Percentiles rank a stretch among this genome's conserved stretches.
Conservation (phyloP, 495 filamentous ascomycete species). For the Penicillium tannophilum region DNA sequence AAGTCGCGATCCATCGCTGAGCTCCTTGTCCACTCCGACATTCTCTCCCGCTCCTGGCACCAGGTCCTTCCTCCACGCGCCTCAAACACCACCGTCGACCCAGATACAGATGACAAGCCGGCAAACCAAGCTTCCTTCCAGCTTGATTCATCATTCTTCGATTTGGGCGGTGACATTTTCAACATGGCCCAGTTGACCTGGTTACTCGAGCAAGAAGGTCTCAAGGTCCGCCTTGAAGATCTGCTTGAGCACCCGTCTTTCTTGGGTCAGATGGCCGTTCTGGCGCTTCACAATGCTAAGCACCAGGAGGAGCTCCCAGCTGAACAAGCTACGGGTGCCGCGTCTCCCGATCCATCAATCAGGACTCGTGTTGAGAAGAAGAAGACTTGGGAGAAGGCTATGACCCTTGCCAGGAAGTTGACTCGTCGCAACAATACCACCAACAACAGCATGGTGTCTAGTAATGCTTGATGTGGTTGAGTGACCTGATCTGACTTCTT, state of each 20-base stretch:
- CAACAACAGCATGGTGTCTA: slow-evolving; percentile 18
- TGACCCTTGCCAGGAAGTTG: slow-evolving; percentile 35
- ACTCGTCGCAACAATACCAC: slow-evolving; percentile 24
- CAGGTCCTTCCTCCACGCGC: slow-evolving; percentile 45
- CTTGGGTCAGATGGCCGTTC: slow-evolving; percentile 51
- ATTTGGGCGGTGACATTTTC: slow-evolving; percentile 56
- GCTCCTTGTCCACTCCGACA: slow-evolving; percentile 48
- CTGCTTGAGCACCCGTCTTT: slow-evolving; percentile 52
- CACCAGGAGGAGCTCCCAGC: slow-evolving; percentile 22
- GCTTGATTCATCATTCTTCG: slow-evolving; percentile 54
- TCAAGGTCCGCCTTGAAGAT: slow-evolving; percentile 52
- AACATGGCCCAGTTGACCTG: slow-evolving; percentile 51
- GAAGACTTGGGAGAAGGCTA: slow-evolving; percentile 35
- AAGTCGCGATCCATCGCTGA: slow-evolving; percentile 49
- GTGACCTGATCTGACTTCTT: not conserved
- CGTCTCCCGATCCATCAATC: slow-evolving; percentile 11
- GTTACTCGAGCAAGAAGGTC: slow-evolving; percentile 52
- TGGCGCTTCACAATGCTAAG: slow-evolving; percentile 40
- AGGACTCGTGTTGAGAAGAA: slow-evolving; percentile 27
- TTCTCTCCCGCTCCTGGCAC: slow-evolving; percentile 52
- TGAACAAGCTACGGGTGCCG: slow-evolving; percentile 21
- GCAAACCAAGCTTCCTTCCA: slow-evolving; percentile 34
- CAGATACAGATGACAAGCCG: slow-evolving; percentile 15
- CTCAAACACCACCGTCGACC: not conserved
- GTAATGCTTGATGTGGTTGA: slow-evolving; percentile 18